Conservation (phyloP, 345 rosid genomes). For the Lepidium africanum region DNA sequence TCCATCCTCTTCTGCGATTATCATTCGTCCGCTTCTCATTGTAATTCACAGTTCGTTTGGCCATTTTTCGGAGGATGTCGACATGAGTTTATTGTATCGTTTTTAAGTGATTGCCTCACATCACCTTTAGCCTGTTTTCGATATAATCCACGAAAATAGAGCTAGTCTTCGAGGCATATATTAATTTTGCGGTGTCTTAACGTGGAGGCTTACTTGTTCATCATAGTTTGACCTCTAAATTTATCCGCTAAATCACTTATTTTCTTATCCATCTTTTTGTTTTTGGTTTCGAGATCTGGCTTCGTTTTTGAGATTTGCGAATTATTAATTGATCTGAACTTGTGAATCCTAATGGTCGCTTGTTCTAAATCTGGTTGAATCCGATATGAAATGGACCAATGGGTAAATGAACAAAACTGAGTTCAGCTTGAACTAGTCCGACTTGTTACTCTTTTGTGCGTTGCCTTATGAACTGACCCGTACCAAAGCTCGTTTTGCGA, state of each 20-base stretch:
- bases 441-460: not conserved
- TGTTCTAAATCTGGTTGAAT: not conserved
- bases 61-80: not conserved
- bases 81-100: not conserved
- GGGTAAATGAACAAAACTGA: not conserved
- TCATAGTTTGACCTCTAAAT: conserved; percentile 30
- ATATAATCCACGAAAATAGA: conserved; percentile 21
- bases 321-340: not conserved
- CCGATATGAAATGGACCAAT: not conserved
- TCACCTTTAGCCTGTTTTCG: conserved; percentile 35
- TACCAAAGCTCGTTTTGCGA: not conserved
- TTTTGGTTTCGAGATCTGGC: not conserved
- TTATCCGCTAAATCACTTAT: conserved; percentile 21
- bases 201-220: conserved; percentile 27
- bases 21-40: not conserved
- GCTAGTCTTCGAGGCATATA: conserved; percentile 33
- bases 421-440: not conserved
- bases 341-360: not conserved
- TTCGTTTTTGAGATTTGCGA: not conserved
- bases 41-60: too few species aligned
- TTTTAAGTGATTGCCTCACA: conserved; percentile 18
- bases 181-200: conserved; percentile 24
- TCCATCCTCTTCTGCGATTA: not conserved
- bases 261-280: not conserved
- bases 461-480: not conserved